Conservation (phyloP, 2,329 filamentous ascomycete species). For the Pseudogymnoascus sp. region DNA sequence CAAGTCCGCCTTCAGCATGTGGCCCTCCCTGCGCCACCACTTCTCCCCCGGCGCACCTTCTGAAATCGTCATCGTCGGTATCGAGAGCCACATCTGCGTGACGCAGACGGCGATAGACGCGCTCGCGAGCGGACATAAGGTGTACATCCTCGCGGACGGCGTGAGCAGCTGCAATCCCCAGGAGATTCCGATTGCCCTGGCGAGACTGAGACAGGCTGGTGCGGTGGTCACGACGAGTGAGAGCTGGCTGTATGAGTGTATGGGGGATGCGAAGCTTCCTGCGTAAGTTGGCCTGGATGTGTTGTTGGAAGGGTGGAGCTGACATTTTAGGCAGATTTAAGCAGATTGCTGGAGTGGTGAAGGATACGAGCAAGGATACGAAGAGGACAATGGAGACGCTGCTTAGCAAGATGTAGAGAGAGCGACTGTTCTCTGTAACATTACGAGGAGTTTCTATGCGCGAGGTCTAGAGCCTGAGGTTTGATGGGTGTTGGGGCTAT, state of each 20-base stretch:
- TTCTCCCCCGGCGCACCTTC: constrained; percentile 33
- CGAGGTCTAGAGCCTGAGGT: not conserved
- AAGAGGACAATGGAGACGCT: constrained; percentile 60
- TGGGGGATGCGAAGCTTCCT: constrained; percentile 69
- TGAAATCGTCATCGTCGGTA: constrained; percentile 74
- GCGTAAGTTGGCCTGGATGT: constrained; percentile 35
- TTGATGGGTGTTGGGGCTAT: not conserved
- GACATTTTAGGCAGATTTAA: constrained; percentile 47
- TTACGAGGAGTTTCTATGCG: not conserved
- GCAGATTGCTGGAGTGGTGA: constrained; percentile 67
- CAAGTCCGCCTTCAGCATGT: constrained; percentile 90
- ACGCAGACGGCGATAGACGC: constrained; percentile 87
- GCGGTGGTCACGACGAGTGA: constrained; percentile 79
- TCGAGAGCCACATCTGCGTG: constrained; percentile 91
- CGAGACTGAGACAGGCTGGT: constrained; percentile 66
- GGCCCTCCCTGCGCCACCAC: constrained; percentile 53
- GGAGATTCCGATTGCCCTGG: constrained; percentile 74
- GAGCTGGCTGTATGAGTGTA: constrained; percentile 80
- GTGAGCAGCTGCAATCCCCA: constrained; percentile 81
- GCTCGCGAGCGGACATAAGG: constrained; percentile 63
- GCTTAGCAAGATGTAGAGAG: constrained; percentile 56
- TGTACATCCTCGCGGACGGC: constrained; percentile 83
- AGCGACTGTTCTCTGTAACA: constrained; percentile 4
- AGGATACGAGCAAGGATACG: constrained; percentile 65
- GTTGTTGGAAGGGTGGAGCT: constrained; percentile 11